These are phyloP conservation scores for Epichloe hybrida DNA, from an alignment of 2,329 filamentous ascomycete genomes.

Conservation along the genomic window DNA sequence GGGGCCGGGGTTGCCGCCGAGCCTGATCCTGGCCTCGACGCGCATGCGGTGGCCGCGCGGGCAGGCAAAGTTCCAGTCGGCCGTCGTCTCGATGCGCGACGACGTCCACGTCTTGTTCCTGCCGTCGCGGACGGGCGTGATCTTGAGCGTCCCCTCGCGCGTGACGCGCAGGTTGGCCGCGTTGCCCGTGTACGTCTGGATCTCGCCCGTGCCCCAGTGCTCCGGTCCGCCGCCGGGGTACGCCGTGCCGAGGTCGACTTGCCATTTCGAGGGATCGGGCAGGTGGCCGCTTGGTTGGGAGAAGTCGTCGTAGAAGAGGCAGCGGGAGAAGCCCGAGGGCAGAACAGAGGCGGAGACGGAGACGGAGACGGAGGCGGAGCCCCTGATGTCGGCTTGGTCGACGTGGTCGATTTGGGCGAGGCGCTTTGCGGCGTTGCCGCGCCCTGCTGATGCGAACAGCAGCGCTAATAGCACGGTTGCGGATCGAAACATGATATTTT, in stretches of 20 bases:
- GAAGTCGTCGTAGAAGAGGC: constrained; percentile 19
- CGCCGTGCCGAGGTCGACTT: constrained; percentile 27
- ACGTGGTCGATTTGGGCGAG: neutral
- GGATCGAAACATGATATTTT: neutral
- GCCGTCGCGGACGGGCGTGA: constrained; percentile 15
- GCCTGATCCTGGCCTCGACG: constrained; percentile 25
- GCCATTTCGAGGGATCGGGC: constrained; percentile 28
- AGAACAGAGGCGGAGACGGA: neutral
- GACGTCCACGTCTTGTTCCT: constrained; percentile 27
- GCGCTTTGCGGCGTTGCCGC: neutral
- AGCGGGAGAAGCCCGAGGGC: constrained; percentile 8
- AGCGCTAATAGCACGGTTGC: neutral
- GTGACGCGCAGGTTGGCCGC: constrained; percentile 27
- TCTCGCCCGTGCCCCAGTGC: constrained; percentile 36
- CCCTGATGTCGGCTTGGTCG: neutral
- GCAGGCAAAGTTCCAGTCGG: constrained; percentile 21
- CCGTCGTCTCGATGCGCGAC: constrained; percentile 26
- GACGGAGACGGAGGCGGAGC: neutral
- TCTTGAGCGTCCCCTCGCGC: constrained; percentile 21
- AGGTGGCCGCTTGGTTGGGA: constrained; percentile 7
- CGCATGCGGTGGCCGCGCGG: constrained; percentile 20
- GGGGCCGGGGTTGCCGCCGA: constrained; percentile 15
- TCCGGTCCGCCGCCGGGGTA: constrained; percentile 29
- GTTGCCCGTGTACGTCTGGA: constrained; percentile 30
- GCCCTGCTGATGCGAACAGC: neutral